Base-by-base conservation (phyloP, 1,284 basidiomycete genomes). In the Nidula niveotomentosa region DNA sequence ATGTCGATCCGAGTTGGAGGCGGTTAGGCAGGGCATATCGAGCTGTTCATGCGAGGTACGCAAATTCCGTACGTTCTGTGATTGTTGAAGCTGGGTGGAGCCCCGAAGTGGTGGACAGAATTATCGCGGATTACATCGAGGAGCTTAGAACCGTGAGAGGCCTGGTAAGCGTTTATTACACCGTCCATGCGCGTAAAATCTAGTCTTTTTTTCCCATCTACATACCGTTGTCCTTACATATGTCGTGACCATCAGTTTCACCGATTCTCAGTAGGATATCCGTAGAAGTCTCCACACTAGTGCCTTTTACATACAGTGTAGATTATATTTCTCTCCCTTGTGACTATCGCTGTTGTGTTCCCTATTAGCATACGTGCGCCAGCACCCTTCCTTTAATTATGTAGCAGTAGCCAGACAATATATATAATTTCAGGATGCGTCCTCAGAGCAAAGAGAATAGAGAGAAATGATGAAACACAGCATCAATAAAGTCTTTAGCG, bases 91-190 rank as follows among this genome's bases (percentile, higher is more conserved):
- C 72, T 7, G 77, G 73, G 1, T 56, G 70, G 45, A 58, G 65
- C 12, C 68, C 69, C 36, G 62, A 57, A 12, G 69, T 75, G 23
- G 70, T 79, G 37, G 68, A 65, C 34, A 63, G 64, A 4, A 59
- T 82, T 45, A 65, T 79, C n/a, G 60, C 58, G 3, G 74, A 64
- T n/a, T 78, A 69, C 55, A 54, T 72, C 36, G 60, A 68, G 18
- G 82, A 83, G 55, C 59, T 83, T 57, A 62, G 68, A 51, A 62
- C 51, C n/a, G 70, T 75, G 3, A 63, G 56, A 4, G 80, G 79
- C 1, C 63, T 84, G 59, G 73, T 76, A 0, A 68, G 68, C 35
- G 65, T 70, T 6, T 77, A 77, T 59, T 67, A 74, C 56, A 63
- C 62, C n/a, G 69, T 67, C 18, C 60, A 68, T 53, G 69, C 63